Percentiles rank a stretch among this genome's conserved stretches.
Conservation (phyloP, 1,139 yeast species). For the Kodamaea ohmeri region DNA sequence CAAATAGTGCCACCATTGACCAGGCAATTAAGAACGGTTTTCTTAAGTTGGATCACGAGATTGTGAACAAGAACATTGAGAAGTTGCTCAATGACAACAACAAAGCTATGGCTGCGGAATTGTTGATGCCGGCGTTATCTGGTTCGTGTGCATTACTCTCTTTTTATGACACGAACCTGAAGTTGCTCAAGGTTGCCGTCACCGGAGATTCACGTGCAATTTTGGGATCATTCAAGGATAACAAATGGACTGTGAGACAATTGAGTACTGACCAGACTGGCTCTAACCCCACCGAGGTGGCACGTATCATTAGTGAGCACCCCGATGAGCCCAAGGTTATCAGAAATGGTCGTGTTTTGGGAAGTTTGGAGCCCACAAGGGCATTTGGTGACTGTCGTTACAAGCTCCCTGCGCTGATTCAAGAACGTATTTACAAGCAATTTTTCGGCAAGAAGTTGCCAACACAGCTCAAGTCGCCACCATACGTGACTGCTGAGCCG, state of each 20-base stretch:
- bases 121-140: constrained; percentile 87
- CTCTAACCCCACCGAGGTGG: constrained; percentile 82
- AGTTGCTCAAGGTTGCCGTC: constrained; percentile 81
- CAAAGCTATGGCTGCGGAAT: constrained; percentile 63
- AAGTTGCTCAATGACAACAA: constrained; percentile 62
- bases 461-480: constrained; percentile 78
- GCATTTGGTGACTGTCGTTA: constrained; percentile 98
- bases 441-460: constrained; percentile 87
- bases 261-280: constrained; percentile 94
- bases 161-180: constrained; percentile 75
- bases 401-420: constrained; percentile 72
- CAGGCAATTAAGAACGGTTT: constrained; percentile 82
- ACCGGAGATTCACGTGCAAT: constrained; percentile 96
- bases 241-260: constrained; percentile 85
- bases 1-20: constrained; percentile 68
- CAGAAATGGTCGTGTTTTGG: constrained; percentile 85
- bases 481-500: constrained; percentile 96
- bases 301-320: constrained; percentile 79
- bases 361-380: constrained; percentile 92
- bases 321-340: constrained; percentile 86
- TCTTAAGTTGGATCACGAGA: constrained; percentile 77
- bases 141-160: constrained; percentile 93
- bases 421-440: constrained; percentile 68
- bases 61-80: constrained; percentile 73
- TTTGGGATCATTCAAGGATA: constrained; percentile 68